Conservation (phyloP, 2,329 filamentous ascomycete species). For the Sporothrix dimorphospora region DNA sequence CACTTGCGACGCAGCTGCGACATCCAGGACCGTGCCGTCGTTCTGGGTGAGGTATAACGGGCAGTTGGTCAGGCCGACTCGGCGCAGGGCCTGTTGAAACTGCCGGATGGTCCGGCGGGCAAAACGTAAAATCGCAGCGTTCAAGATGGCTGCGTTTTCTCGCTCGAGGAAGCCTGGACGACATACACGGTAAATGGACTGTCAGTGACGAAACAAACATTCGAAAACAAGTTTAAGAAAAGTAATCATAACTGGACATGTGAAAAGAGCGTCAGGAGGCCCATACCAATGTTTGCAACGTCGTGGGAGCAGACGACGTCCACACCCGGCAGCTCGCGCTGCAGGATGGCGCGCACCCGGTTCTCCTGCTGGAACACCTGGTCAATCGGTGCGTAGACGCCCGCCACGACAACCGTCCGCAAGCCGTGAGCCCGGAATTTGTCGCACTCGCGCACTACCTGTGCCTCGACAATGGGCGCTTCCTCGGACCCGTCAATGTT, state of each 20-base stretch:
- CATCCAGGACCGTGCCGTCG: neutral
- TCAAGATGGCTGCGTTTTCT: neutral
- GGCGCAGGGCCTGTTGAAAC: neutral
- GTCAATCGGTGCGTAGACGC: neutral
- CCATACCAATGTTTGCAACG: neutral
- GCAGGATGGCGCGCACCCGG: neutral
- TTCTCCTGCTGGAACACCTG: neutral
- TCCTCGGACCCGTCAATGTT: slow-evolving; percentile 4
- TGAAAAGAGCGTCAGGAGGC: too few relatives aligned
- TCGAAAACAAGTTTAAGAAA: too few relatives aligned
- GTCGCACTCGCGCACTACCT: neutral
- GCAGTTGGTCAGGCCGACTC: neutral
- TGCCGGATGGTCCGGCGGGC: neutral
- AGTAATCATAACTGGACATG: too few relatives aligned
- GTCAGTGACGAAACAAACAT: neutral
- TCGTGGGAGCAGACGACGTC: neutral
- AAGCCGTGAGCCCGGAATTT: neutral
- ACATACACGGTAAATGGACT: too few relatives aligned
- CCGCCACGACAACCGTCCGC: neutral
- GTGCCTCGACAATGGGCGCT: neutral
- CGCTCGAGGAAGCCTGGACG: neutral
- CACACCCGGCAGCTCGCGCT: neutral
- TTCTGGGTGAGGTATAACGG: neutral
- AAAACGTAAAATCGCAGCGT: neutral
- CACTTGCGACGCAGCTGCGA: neutral